A percentile compares a stretch with the other conserved stretches of the same genome.
Conservation (phyloP, 1,284 basidiomycete species). For the Boletus mariae region DNA sequence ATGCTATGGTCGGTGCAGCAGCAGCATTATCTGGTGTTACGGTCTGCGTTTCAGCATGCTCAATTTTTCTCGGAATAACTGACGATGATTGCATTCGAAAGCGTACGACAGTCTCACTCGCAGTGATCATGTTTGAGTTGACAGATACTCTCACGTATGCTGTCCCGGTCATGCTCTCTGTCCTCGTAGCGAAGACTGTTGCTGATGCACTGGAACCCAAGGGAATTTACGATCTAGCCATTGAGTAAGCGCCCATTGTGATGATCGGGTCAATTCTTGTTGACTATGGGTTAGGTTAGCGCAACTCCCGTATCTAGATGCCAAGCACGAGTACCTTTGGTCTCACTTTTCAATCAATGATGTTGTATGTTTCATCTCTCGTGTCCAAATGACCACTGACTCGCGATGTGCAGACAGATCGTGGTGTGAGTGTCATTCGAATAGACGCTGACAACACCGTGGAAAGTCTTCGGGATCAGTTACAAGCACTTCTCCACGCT, state of each 20-base stretch:
- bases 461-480: constrained; percentile 61
- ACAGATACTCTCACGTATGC: constrained; percentile 93
- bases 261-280: not conserved
- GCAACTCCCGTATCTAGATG: constrained; percentile 87
- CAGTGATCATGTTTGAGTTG: constrained; percentile 98
- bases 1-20: constrained; percentile 91
- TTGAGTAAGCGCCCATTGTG: constrained; percentile 56
- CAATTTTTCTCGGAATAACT: constrained; percentile 4
- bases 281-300: constrained; percentile 43
- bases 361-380: constrained; percentile 51
- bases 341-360: constrained; percentile 70
- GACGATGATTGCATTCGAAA: constrained; percentile 27
- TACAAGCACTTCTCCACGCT: constrained; percentile 53
- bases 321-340: constrained; percentile 88
- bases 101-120: constrained; percentile 88
- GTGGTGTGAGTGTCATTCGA: constrained; percentile 63
- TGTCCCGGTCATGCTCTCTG: constrained; percentile 90
- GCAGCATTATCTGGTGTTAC: constrained; percentile 88
- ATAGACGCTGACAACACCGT: constrained; percentile 72
- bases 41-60: constrained; percentile 38
- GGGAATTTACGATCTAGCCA: constrained; percentile 94
- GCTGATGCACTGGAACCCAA: constrained; percentile 92
- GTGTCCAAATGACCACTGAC: not conserved
- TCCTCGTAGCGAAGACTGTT: constrained; percentile 91
- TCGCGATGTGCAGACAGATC: constrained; percentile 47